These are phyloP conservation scores for Trichoderma sp. DNA, from an alignment of 2,329 filamentous ascomycete species.

Conservation along the genomic window DNA sequence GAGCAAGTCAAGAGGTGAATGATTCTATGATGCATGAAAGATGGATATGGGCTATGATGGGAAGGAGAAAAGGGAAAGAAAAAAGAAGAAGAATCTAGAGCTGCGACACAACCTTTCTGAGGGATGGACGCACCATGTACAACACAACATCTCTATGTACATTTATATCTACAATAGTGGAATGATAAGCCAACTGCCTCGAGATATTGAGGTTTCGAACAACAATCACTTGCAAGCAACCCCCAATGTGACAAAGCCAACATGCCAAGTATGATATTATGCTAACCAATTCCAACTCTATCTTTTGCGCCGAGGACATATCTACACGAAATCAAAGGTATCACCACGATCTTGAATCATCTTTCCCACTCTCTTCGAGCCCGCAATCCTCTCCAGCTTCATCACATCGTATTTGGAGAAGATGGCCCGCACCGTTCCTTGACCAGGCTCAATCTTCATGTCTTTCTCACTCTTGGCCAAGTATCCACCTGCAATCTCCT, in stretches of 20 bases:
- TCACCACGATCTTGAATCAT: conserved; percentile 84
- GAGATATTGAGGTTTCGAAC: background rate
- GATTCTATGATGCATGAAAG: background rate
- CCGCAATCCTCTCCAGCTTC: conserved; percentile 84
- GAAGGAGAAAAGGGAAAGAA: background rate
- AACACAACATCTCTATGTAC: conserved; percentile 13
- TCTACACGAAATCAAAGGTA: conserved; percentile 88
- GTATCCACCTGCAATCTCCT: conserved; percentile 69
- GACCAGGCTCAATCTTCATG: conserved; percentile 52
- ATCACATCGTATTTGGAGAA: conserved; percentile 90
- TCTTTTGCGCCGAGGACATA: background rate
- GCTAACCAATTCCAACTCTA: background rate
- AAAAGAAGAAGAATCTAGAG: background rate
- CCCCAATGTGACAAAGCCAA: background rate
- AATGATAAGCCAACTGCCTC: background rate
- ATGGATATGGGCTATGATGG: background rate
- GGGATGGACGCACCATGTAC: conserved; percentile 17
- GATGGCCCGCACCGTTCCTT: conserved; percentile 59
- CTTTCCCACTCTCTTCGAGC: conserved; percentile 72
- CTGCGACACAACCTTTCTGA: background rate
- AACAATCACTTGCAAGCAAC: background rate
- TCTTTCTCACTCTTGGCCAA: conserved; percentile 59
- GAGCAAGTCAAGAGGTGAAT: conserved; percentile 17
- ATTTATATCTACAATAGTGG: conserved; percentile 11
- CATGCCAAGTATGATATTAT: background rate